These are phyloP conservation scores for Monilinia polystroma DNA, from an alignment of 2,329 filamentous ascomycete species.

Conservation along the genomic window DNA sequence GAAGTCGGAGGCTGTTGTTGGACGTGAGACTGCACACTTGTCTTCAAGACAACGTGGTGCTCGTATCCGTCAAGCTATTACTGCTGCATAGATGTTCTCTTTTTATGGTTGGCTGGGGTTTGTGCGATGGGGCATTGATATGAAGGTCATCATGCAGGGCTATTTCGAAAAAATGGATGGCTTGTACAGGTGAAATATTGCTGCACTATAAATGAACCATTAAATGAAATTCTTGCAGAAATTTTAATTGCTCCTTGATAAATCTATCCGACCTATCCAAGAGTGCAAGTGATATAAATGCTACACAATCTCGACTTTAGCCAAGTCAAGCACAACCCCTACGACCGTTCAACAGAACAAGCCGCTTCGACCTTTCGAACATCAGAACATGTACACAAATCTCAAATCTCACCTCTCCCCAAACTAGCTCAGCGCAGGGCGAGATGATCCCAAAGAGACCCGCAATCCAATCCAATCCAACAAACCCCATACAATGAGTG, in stretches of 20 bases:
- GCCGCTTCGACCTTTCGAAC: background rate
- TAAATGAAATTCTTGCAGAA: constrained; percentile 22
- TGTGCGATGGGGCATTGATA: constrained; percentile 33
- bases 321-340: background rate
- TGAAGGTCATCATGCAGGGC: constrained; percentile 29
- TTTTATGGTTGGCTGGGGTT: constrained; percentile 34
- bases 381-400: background rate
- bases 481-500: no score
- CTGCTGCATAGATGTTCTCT: constrained; percentile 55
- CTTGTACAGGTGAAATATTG: constrained; percentile 39
- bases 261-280: background rate
- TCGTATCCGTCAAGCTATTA: constrained; percentile 63
- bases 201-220: constrained; percentile 24
- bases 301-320: background rate
- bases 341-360: background rate
- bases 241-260: constrained; percentile 11
- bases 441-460: background rate
- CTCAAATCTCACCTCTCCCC: background rate
- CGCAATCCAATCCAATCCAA: no score
- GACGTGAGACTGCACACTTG: constrained; percentile 62
- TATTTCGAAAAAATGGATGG: constrained; percentile 31
- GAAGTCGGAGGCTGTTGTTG: constrained; percentile 73
- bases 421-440: background rate
- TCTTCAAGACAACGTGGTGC: constrained; percentile 88
- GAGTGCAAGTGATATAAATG: background rate